Evolutionary conservation across 306 rosid species (phyloP), one percentile per base, ranked within the genome.

Genomic region (Quercus suber): DNA sequence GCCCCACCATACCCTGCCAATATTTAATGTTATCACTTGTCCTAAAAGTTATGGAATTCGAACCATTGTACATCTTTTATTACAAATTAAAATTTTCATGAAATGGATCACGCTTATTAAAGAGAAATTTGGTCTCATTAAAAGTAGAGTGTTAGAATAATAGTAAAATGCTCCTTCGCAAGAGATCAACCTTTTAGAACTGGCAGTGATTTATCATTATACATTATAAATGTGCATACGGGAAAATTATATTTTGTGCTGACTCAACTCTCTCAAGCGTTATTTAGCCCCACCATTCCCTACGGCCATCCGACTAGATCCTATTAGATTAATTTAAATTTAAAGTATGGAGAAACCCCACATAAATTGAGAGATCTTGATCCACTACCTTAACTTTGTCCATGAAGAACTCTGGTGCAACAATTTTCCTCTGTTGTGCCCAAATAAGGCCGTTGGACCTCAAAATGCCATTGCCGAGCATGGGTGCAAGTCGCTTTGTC

Each of bases 331-430:
- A 49, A 13, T 49, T 49, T 41, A 41, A 45, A 51, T 45, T 19
- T 13, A 27, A 19, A 61, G 30, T 5, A 28, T 12, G 21, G 30
- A 80, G 56, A 55, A 45, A 71, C 27, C 71, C n/a, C 9, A 28
- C 6, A 49, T 70, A 55, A 57, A 41, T 8, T 2, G 45, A 58
- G 1, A 27, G 1, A 25, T 18, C 12, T 20, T 57, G 37, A 33
- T 20, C 2, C 3, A 1, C 14, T 80, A 90, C 99, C 96, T 92
- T 92, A 61, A 95, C 98, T 84, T 89, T 93, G 85, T 90, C 89
- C 90, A 87, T 89, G 89, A 87, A 95, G 83, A 95, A 95, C 82
- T 95, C 97, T 31, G 98, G 92, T 2, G 98, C 96, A 28, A 95
- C 86, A 49, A 95, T 92, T 78, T 95, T 95, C 75, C 99, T 86